These are phyloP conservation scores for Parachlorella kessleri DNA, from an alignment of 139 green algal species.

Conservation along the genomic window DNA sequence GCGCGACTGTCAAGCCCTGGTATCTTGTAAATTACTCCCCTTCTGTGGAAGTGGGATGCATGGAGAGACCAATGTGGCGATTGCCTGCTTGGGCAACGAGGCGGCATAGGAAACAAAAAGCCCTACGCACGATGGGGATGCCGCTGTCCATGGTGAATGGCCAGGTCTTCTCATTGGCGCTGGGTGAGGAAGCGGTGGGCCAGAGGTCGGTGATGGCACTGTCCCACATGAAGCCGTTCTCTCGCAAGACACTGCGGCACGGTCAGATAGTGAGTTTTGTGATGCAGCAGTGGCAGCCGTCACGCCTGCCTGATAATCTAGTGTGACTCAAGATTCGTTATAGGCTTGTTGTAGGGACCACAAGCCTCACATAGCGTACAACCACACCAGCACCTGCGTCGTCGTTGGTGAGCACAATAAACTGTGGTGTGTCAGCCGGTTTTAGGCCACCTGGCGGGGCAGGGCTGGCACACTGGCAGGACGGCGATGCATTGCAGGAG, in stretches of 20 bases:
- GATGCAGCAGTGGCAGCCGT: too few relatives aligned
- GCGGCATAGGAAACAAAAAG: too few relatives aligned
- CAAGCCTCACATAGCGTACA: too few relatives aligned
- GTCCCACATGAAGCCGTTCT: neutral
- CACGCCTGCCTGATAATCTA: too few relatives aligned
- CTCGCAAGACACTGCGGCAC: neutral
- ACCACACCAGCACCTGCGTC: neutral
- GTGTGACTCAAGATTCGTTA: too few relatives aligned
- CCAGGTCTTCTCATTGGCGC: neutral
- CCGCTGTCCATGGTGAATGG: slow-evolving; percentile 12
- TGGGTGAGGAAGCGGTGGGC: neutral
- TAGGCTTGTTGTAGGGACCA: too few relatives aligned
- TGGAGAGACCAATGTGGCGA: too few relatives aligned
- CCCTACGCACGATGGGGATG: slow-evolving; percentile 7
- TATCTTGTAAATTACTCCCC: too few relatives aligned
- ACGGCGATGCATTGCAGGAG: neutral
- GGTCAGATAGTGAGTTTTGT: too few relatives aligned
- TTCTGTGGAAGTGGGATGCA: too few relatives aligned
- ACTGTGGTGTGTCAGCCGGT: neutral
- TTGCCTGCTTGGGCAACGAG: too few relatives aligned
- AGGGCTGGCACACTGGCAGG: neutral
- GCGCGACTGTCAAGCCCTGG: too few relatives aligned
- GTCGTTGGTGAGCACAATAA: slow-evolving; percentile 3
- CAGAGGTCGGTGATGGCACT: neutral
- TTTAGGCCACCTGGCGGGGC: neutral